Percentiles rank a stretch among this genome's conserved stretches.
Evolutionary conservation across 208 protist species (phyloP).

Genomic region (Acanthamoeba royreba): DNA sequence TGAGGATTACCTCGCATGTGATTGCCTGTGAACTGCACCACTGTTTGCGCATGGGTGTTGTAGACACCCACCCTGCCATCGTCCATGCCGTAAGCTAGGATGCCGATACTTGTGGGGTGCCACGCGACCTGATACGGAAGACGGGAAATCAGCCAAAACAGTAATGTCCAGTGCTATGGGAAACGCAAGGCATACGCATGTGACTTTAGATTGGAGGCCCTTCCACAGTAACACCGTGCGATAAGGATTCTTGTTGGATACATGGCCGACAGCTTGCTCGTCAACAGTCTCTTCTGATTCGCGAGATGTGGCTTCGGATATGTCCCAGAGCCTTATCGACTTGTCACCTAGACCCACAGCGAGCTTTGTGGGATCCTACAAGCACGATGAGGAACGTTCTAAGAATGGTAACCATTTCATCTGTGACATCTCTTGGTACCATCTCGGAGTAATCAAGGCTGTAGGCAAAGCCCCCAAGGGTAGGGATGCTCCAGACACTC

Average conservation of each 20-base stretch:
- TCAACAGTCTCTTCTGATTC: not conserved
- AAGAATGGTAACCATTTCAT: too few relatives aligned
- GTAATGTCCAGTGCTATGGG: not conserved
- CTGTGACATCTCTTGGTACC: too few relatives aligned
- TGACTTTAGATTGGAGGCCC: not conserved
- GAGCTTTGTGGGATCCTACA: not conserved
- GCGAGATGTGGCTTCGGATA: not conserved
- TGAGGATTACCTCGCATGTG: not conserved
- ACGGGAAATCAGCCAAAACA: not conserved
- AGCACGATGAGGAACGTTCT: not conserved
- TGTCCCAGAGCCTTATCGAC: slow-evolving; percentile 1
- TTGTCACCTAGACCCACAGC: slow-evolving; percentile 4
- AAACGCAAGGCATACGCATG: not conserved
- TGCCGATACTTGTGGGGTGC: not conserved
- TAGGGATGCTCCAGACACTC: slow-evolving; percentile 18
- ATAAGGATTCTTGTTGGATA: not conserved
- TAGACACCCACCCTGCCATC: slow-evolving; percentile 18
- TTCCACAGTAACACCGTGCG: not conserved
- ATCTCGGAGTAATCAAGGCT: slow-evolving; percentile 17
- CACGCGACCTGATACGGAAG: not conserved
- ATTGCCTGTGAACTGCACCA: not conserved
- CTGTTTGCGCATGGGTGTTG: not conserved
- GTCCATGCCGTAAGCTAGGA: slow-evolving; percentile 12
- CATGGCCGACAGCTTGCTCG: not conserved
- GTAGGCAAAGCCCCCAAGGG: slow-evolving; percentile 14